Evolutionary conservation across 768 basidiomycete genomes (phyloP).

Genomic region (Mycena haematopus): DNA sequence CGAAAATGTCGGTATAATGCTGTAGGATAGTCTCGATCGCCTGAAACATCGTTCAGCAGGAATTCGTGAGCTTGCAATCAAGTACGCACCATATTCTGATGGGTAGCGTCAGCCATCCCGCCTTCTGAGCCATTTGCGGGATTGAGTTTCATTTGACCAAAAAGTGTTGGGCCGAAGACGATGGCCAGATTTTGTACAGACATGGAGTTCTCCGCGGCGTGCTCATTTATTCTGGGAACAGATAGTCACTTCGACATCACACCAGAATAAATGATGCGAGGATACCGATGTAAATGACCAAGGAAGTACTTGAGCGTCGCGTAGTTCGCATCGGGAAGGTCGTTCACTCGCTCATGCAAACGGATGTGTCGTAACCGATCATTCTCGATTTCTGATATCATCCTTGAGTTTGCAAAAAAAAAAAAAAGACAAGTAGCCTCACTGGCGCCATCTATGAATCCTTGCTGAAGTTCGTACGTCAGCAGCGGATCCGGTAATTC

Average conservation of each 20-base stretch:
- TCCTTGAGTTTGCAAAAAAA: constrained; percentile 3
- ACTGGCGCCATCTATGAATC: constrained; percentile 97
- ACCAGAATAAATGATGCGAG: not conserved
- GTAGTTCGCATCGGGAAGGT: constrained; percentile 98
- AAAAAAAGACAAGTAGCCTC: constrained; percentile 38
- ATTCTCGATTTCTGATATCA: constrained; percentile 79
- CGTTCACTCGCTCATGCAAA: constrained; percentile 96
- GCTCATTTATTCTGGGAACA: constrained; percentile 69
- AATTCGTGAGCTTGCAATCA: not conserved
- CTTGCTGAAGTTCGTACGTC: constrained; percentile 83
- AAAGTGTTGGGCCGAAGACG: constrained; percentile 97
- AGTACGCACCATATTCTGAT: constrained; percentile 69
- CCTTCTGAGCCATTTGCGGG: constrained; percentile 56
- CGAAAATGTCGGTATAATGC: constrained; percentile 96
- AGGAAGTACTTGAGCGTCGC: constrained; percentile 95
- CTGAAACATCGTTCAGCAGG: constrained; percentile 44
- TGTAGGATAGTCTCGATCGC: constrained; percentile 95
- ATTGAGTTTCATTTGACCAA: constrained; percentile 61
- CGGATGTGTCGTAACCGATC: constrained; percentile 95
- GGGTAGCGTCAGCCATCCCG: constrained; percentile 72
- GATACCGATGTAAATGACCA: constrained; percentile 89
- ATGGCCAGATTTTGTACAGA: constrained; percentile 91
- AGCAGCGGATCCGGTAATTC: constrained; percentile 95
- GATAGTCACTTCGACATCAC: not conserved
- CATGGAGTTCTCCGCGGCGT: constrained; percentile 88